Percentiles rank a stretch among this genome's conserved stretches.
Evolutionary conservation across 2,329 filamentous ascomycete species (phyloP).

Genomic region (Nannizziopsis barbatae): DNA sequence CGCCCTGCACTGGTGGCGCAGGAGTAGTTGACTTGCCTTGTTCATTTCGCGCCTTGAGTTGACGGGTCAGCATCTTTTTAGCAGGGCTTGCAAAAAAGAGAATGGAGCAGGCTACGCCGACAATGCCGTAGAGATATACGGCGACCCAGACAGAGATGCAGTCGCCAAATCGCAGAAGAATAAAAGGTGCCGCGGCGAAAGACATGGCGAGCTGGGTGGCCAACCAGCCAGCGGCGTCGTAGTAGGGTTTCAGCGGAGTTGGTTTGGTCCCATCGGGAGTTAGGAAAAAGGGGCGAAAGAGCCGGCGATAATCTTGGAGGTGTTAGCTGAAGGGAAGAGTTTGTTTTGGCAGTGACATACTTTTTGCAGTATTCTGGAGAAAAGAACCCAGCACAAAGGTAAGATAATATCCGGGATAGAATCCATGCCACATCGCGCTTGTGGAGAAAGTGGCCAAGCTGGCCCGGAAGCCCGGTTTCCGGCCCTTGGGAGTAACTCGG

Average conservation of each 20-base stretch:
- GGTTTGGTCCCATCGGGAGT: constrained; percentile 60
- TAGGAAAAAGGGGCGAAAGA: constrained; percentile 86
- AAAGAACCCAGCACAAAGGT: constrained; percentile 82
- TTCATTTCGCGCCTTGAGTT: constrained; percentile 47
- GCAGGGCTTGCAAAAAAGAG: constrained; percentile 71
- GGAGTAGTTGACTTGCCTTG: constrained; percentile 8
- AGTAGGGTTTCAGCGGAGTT: constrained; percentile 65
- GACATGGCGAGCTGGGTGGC: constrained; percentile 72
- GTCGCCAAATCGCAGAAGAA: constrained; percentile 61
- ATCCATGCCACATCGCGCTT: constrained; percentile 95
- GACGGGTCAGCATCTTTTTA: constrained; percentile 49
- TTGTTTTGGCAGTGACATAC: constrained; percentile 44
- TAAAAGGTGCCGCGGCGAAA: constrained; percentile 74
- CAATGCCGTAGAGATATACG: constrained; percentile 76
- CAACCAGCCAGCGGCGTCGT: constrained; percentile 66
- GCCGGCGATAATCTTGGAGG: constrained; percentile 66
- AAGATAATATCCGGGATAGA: constrained; percentile 93
- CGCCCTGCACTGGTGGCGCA: background rate
- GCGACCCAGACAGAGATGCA: constrained; percentile 68
- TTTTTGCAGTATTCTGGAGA: constrained; percentile 86
- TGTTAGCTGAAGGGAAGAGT: constrained; percentile 8
- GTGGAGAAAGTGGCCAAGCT: constrained; percentile 89
- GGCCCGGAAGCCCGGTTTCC: constrained; percentile 91
- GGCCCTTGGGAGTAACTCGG: constrained; percentile 84
- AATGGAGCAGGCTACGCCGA: constrained; percentile 54